Evolutionary conservation across 805 yeast genomes (phyloP), one percentile per base, ranked within the genome.

Genomic region (Metschnikowia lochheadii): DNA sequence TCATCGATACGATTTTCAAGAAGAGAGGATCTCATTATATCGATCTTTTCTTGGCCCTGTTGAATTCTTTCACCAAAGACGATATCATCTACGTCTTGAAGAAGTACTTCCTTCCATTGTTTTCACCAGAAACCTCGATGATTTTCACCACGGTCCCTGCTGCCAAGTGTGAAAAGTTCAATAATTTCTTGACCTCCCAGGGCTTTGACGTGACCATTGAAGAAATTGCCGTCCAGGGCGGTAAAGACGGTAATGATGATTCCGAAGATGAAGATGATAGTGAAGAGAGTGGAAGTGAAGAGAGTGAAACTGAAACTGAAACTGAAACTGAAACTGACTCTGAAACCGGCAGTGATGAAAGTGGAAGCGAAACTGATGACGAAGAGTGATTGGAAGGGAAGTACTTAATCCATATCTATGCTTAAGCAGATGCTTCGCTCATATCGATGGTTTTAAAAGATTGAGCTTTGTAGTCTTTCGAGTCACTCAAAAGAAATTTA

Each of bases 121-220:
- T 92, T 64, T 75, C 81, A 37, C 57, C 82, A 10, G 61, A 70
- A 0, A 66, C 66, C 1, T 82, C 94, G 11, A 69, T 78, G 20
- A 75, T 88, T 8, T 90, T 89, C 60, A 71, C 84, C 3, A 82
- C 89, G 59, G 79, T 91, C 49, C 90, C 94, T 57, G 86, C 92
- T 2, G 70, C 83, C 1, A 85, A 83, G 55, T 63, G 70, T 3
- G 80, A 73, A 0, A 67, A 66, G 5, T 67, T 87, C 48, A 65
- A 68, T 40, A 66, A 63, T 15, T 80, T 74, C 49, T 79, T 91
- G 49, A 60, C 58, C 8, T 59, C 59, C 1, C 66, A 71, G 44
- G 95, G 95, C 0, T 92, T 85, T 62, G 66, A 70, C 0, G 85
- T 86, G 26, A 62, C 65, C 5, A 69, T 83, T 29, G 89, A 85